Evolutionary conservation across 2,329 filamentous ascomycete species (phyloP).

Genomic region (Cryphonectria carpinicola): DNA sequence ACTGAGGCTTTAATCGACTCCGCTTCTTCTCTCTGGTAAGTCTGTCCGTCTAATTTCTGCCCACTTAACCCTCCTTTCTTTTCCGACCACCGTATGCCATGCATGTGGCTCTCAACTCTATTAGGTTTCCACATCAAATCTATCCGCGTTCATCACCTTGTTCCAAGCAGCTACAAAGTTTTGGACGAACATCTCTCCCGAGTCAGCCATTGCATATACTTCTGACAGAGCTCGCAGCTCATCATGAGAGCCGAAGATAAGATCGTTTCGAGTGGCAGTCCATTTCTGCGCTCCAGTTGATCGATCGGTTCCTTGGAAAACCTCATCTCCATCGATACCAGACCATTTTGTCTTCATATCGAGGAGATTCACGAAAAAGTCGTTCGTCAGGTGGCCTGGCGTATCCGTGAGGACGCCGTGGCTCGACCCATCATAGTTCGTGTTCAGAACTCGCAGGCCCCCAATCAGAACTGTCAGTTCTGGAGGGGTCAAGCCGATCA

Average conservation of each 20-base stretch:
- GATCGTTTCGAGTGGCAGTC: constrained; percentile 69
- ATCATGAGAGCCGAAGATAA: constrained; percentile 74
- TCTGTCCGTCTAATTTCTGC: no score
- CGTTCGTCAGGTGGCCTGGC: constrained; percentile 73
- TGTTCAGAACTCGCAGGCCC: constrained; percentile 70
- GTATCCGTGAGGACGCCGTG: constrained; percentile 70
- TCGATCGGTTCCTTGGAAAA: constrained; percentile 26
- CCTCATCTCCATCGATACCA: constrained; percentile 19
- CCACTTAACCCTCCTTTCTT: no score
- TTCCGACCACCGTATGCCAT: no score
- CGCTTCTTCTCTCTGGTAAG: no score
- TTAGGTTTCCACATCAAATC: constrained; percentile 56
- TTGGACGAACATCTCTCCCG: constrained; percentile 65
- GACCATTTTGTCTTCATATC: constrained; percentile 67
- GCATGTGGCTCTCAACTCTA: background rate
- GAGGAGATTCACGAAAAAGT: constrained; percentile 82
- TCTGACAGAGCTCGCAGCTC: constrained; percentile 74
- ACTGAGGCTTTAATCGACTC: no score
- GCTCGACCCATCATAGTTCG: constrained; percentile 72
- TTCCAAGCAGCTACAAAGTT: constrained; percentile 74
- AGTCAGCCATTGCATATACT: constrained; percentile 67
- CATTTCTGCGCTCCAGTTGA: constrained; percentile 66
- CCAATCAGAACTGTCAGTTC: constrained; percentile 74
- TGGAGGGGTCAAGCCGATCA: constrained; percentile 71
- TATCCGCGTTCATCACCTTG: constrained; percentile 76